phyloP scores from a whole-genome alignment of 2,329 filamentous ascomycete genomes.

The Diaporthe aspalathi region DNA sequence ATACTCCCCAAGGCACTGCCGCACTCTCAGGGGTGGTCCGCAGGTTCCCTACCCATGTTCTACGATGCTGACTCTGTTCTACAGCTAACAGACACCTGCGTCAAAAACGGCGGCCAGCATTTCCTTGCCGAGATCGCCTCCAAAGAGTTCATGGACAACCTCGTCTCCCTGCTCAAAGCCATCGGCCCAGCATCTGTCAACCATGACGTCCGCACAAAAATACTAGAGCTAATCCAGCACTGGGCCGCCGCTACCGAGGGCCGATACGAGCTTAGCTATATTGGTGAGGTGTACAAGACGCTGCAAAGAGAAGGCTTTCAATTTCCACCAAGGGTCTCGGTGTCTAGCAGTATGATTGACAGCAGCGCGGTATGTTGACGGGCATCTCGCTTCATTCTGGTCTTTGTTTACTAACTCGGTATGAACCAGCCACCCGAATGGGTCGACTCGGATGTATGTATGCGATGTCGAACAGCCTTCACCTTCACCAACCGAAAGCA shows the following conservation, averaged over 20 bases:
- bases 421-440: constrained; percentile 87
- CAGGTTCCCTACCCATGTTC: not conserved
- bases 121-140: constrained; percentile 96
- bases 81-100: constrained; percentile 94
- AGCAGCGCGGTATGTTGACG: constrained; percentile 79
- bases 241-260: constrained; percentile 94
- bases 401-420: constrained; percentile 23
- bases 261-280: constrained; percentile 84
- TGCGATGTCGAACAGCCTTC: constrained; percentile 95
- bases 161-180: constrained; percentile 88
- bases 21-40: not conserved
- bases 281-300: constrained; percentile 85
- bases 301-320: constrained; percentile 87
- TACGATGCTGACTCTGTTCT: constrained; percentile 4
- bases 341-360: constrained; percentile 98
- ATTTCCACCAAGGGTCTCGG: constrained; percentile 87
- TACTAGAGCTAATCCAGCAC: constrained; percentile 90
- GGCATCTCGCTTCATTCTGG: not conserved
- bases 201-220: constrained; percentile 86
- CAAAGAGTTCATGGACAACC: constrained; percentile 97
- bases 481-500: constrained; percentile 99
- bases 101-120: constrained; percentile 97
- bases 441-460: constrained; percentile 97
- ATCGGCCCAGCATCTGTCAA: constrained; percentile 81
- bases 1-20: not conserved